Evolutionary conservation across 257 asterid species (phyloP), one percentile per base, ranked within the genome.

Genomic region (Marsdenia floribunda): DNA sequence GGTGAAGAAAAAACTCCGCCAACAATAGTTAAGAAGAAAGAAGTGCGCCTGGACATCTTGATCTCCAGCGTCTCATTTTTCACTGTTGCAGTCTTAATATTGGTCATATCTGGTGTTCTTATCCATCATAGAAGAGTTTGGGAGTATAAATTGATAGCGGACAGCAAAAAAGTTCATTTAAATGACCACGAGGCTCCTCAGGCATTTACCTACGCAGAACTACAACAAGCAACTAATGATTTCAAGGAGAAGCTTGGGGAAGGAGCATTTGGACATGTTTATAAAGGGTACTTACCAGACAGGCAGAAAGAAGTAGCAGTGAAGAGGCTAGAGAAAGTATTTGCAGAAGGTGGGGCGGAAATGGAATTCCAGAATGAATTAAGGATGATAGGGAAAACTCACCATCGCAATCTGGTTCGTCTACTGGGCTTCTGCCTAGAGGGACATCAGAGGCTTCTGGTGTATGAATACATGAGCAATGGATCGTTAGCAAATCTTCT

Each of bases 401-500:
- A 88, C 66, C 92, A 89, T 15, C 81, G 84, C 0, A 89, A 87
- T 65, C 89, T 87, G 2, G 96, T 87, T 70, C 72, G 82, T 11
- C 80, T 90, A 13, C 77, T 89, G 3, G 91, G 96, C 26, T 89
- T 84, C 73, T 87, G 91, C 65, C 22, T 75, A 7, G 84, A 87
- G 0, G 86, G 86, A 24, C 38, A 78, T 22, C 83, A 75, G 18
- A 88, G 86, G 76, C 71, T 90, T 5, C 58, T 89, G 68, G 90
- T 86, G 68, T 83, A 83, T 9, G 96, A 88, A 47, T 87, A 79
- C 70, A 87, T 89, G 93, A 76, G 78, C 83, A 87, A 86, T 38
- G 92, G 92, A 66, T 87, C 92, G 1, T 81, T 89, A 0, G 83
- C 86, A 3, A 79, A 80, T 71, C 8, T 82, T 59, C 82, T 86